A percentile compares a stretch with the other conserved stretches of the same genome.
Evolutionary conservation across 2,329 filamentous ascomycete species (phyloP).

Genomic region (Amauroascus verrucosus): DNA sequence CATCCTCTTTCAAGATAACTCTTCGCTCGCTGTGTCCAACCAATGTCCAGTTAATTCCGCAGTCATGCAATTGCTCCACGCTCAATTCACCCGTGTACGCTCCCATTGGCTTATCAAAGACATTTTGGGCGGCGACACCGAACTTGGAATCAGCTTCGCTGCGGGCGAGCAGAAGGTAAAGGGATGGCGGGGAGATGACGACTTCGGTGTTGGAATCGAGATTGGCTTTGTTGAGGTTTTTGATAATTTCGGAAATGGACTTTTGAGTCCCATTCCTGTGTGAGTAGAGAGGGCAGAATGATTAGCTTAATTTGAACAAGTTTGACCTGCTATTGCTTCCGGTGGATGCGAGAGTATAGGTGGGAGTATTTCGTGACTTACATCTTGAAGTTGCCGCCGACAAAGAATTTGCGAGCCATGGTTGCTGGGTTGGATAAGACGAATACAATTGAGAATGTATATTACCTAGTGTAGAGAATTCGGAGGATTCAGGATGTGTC

Average conservation of each 20-base stretch:
- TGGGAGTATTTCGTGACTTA: conserved; percentile 32
- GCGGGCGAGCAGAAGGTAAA: conserved; percentile 83
- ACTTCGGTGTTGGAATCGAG: conserved; percentile 62
- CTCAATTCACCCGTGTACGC: conserved; percentile 97
- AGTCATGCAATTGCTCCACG: conserved; percentile 81
- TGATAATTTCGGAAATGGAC: conserved; percentile 82
- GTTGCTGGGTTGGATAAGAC: conserved; percentile 19
- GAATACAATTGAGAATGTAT: conserved; percentile 7
- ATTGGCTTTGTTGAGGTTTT: conserved; percentile 75
- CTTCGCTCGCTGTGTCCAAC: conserved; percentile 93
- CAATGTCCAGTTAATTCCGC: conserved; percentile 78
- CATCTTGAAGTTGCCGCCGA: conserved; percentile 99
- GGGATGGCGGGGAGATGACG: conserved; percentile 78
- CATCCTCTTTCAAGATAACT: conserved; percentile 75
- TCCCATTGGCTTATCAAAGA: conserved; percentile 92
- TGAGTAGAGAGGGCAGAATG: background rate
- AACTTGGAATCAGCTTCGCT: conserved; percentile 65
- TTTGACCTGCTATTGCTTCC: no score
- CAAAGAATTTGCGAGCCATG: conserved; percentile 95
- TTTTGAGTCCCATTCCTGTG: conserved; percentile 83
- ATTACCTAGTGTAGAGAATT: background rate
- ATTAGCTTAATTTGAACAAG: background rate
- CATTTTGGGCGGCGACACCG: conserved; percentile 89
- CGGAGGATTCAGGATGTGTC: background rate
- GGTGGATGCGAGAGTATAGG: background rate